These are phyloP conservation scores for Diaporthe helianthi DNA, from an alignment of 2,329 filamentous ascomycete genomes.

Conservation along the genomic window DNA sequence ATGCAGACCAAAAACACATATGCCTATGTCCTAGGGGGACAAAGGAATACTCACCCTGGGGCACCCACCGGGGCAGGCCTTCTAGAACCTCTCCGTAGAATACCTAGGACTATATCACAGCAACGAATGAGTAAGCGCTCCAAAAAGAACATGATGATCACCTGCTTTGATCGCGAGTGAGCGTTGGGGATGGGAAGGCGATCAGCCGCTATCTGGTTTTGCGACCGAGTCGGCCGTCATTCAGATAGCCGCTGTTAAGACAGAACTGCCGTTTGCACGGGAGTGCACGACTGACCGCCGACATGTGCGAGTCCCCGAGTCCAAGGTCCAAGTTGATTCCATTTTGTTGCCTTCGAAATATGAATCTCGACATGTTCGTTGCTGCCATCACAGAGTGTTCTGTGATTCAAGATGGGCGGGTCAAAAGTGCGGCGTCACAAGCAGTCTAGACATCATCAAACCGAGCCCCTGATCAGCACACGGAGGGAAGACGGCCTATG, in stretches of 20 bases:
- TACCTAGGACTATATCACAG: too few relatives aligned
- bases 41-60: too few relatives aligned
- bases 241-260: not conserved
- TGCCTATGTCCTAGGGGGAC: too few relatives aligned
- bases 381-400: accelerated
- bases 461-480: not conserved
- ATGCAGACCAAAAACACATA: too few relatives aligned
- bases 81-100: too few relatives aligned
- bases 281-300: not conserved
- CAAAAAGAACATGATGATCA: not conserved
- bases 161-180: not conserved
- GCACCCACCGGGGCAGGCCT: too few relatives aligned
- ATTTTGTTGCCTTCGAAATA: not conserved
- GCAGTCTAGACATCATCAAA: not conserved
- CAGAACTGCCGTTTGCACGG: not conserved
- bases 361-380: not conserved
- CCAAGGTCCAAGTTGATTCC: accelerated
- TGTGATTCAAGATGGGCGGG: not conserved
- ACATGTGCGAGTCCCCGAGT: not conserved
- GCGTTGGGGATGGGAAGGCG: not conserved
- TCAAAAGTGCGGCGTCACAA: not conserved
- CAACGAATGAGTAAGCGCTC: too few relatives aligned
- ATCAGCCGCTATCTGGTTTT: not conserved
- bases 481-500: not conserved
- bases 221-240: accelerated